phyloP scores from a whole-genome alignment of 805 yeast species.

The Diddensiella caesifluorescens region DNA sequence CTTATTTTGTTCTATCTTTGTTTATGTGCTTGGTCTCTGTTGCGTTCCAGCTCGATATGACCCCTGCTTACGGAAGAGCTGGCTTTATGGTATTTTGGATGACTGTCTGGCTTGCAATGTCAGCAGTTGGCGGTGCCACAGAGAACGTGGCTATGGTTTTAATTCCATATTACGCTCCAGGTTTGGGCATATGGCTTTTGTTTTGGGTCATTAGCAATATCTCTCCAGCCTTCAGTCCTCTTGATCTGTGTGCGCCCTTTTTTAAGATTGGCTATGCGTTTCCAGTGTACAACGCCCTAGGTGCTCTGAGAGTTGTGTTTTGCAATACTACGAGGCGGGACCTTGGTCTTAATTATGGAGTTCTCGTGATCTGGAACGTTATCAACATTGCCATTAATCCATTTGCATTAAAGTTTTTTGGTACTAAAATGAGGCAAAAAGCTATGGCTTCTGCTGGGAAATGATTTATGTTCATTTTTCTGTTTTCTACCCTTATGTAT shows the following conservation, averaged over 20 bases:
- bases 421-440: conserved; percentile 1
- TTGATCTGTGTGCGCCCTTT: conserved; percentile 52
- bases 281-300: conserved; percentile 65
- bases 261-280: conserved; percentile 61
- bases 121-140: conserved; percentile 71
- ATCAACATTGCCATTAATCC: conserved; percentile 31
- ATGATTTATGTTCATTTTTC: no score
- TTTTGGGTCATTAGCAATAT: conserved; percentile 66
- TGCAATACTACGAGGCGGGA: conserved; percentile 51
- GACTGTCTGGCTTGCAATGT: conserved; percentile 59
- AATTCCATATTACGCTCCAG: conserved; percentile 53
- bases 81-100: conserved; percentile 78
- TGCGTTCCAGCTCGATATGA: conserved; percentile 61
- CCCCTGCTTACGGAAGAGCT: conserved; percentile 52
- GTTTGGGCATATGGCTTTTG: conserved; percentile 65
- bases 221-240: conserved; percentile 61
- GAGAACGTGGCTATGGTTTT: conserved; percentile 56
- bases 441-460: no score
- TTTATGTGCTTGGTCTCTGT: conserved; percentile 56
- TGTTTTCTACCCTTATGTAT: no score
- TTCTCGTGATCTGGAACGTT: conserved; percentile 57
- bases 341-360: conserved; percentile 56
- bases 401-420: conserved; percentile 7
- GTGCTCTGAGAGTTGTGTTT: conserved; percentile 53
- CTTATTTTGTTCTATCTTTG: conserved; percentile 53